Evolutionary conservation across 202 grass and related monocot genomes (phyloP).

Genomic region (Carex sylvatica): DNA sequence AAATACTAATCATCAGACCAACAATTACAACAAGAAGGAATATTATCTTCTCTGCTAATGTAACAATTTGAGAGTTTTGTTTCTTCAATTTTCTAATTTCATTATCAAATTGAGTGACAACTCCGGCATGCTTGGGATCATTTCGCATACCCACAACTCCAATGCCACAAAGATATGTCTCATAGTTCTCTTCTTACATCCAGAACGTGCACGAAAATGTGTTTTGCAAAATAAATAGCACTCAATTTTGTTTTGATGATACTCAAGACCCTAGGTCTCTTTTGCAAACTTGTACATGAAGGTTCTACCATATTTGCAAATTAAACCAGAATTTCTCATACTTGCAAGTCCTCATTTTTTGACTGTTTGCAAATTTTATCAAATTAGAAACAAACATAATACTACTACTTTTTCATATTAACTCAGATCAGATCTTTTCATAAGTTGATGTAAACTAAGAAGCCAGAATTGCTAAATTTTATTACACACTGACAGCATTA

Average conservation of each 20-base stretch:
- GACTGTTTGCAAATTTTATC: not conserved
- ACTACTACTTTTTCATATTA: not conserved
- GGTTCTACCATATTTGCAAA: constrained; percentile 7
- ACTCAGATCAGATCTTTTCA: not conserved
- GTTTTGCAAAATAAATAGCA: no score
- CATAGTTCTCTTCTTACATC: no score
- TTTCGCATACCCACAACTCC: no score
- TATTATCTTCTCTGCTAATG: no score
- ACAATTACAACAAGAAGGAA: no score
- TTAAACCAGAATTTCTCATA: not conserved
- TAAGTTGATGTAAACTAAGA: not conserved
- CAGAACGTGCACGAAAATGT: no score
- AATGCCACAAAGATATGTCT: no score
- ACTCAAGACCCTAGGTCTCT: not conserved
- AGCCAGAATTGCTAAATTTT: not conserved
- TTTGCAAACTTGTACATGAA: not conserved
- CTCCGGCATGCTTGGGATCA: no score
- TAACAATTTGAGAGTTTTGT: no score
- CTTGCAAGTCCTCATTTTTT: not conserved
- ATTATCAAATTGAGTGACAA: no score
- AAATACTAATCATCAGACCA: no score
- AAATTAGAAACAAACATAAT: not conserved
- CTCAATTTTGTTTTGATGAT: not conserved
- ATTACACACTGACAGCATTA: not conserved
- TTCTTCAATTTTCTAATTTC: no score